Evolutionary conservation across 192 early-diverging fungal genomes (phyloP).

Genomic region (Coemansia sp.): DNA sequence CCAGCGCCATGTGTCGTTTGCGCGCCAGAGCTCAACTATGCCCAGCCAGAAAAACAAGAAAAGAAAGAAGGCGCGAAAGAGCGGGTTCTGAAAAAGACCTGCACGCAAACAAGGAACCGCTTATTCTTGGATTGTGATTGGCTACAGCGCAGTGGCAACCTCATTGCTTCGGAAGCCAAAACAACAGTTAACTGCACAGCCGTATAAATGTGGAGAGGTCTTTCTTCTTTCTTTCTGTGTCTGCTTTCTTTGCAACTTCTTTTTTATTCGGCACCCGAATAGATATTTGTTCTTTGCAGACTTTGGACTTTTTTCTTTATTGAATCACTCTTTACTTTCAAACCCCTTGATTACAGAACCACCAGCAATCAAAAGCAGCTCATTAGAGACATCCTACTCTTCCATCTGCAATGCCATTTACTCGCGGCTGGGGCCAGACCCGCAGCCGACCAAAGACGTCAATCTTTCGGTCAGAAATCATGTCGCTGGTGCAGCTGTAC

Average conservation of each 20-base stretch:
- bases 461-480: conserved; percentile 91
- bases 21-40: conserved; percentile 3
- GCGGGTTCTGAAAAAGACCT: conserved; percentile 25
- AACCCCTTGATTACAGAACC: background rate
- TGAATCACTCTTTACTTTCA: background rate
- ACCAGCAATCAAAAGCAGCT: background rate
- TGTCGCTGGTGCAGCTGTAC: conserved; percentile 94
- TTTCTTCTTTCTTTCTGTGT: background rate
- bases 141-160: background rate
- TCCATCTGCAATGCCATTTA: conserved; percentile 20
- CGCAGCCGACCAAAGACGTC: conserved; percentile 50
- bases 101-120: background rate
- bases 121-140: background rate
- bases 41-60: conserved; percentile 12
- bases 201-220: background rate
- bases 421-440: conserved; percentile 46
- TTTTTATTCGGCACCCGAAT: background rate
- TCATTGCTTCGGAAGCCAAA: no score
- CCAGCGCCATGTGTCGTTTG: background rate
- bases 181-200: no score
- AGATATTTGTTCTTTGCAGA: background rate
- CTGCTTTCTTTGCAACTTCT: background rate
- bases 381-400: background rate
- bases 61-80: conserved; percentile 36
- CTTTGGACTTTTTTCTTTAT: background rate